Conservation (phyloP, 148 eudicot genomes). For the Rhododendron griersonianum region DNA sequence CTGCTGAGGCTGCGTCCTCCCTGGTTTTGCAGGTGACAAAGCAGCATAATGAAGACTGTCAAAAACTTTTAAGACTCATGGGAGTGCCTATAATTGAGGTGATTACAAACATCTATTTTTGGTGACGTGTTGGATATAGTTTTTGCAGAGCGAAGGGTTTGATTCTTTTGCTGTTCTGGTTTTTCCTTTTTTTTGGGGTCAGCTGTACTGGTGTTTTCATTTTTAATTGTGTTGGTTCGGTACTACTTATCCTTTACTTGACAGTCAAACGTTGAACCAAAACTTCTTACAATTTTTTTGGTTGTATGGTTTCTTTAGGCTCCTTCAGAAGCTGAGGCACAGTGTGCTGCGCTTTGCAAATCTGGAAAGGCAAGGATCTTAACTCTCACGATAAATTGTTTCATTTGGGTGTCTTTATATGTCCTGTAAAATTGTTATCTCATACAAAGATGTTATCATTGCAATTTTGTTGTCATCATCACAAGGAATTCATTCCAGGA, state of each 20-base stretch:
- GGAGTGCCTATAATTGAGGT: conserved; percentile 99
- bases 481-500: background rate
- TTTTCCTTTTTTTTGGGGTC: background rate
- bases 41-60: conserved; percentile 96
- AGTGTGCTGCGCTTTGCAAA: conserved; percentile 96
- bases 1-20: background rate
- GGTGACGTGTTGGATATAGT: background rate
- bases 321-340: conserved; percentile 98
- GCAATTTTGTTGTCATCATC: background rate
- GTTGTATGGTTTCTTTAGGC: conserved; percentile 43
- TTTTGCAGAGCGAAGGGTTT: background rate
- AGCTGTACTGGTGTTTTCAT: background rate
- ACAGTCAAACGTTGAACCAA: background rate
- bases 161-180: background rate
- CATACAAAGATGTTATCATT: background rate
- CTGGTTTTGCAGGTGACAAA: conserved; percentile 59
- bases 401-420: background rate
- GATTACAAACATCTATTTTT: background rate
- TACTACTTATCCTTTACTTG: background rate
- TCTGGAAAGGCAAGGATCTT: conserved; percentile 64
- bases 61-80: conserved; percentile 82
- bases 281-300: background rate
- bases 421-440: background rate
- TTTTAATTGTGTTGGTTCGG: background rate
- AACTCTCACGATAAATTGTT: background rate